These are phyloP conservation scores for Diplodia scrobiculata DNA, from an alignment of 2,329 filamentous ascomycete species.

Conservation along the genomic window DNA sequence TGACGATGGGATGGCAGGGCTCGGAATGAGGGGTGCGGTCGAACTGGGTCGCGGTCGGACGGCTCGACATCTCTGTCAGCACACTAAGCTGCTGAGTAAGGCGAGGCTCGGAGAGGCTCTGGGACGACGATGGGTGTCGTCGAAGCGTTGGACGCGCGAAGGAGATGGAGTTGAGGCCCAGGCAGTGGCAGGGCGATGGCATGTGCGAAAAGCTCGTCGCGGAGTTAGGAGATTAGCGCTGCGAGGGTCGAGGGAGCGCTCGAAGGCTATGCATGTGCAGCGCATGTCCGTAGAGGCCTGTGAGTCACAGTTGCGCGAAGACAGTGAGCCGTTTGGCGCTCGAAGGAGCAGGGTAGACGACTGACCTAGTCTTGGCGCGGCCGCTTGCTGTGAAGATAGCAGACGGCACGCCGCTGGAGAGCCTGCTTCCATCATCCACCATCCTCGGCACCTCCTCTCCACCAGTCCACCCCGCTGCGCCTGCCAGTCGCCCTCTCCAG, in stretches of 20 bases:
- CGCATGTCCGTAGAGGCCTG: slow-evolving; percentile 7
- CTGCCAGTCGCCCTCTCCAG: not conserved
- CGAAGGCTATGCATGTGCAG: slow-evolving; percentile 8
- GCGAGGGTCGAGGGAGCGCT: not conserved
- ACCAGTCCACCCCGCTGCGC: not conserved
- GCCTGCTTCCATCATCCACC: slow-evolving; percentile 1
- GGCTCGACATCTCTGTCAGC: slow-evolving; percentile 14
- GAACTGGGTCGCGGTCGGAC: not conserved
- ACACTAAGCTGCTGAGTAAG: slow-evolving; percentile 18
- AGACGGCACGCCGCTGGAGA: slow-evolving; percentile 9
- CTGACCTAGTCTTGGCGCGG: slow-evolving; percentile 21
- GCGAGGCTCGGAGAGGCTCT: slow-evolving; percentile 3
- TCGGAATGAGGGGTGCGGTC: slow-evolving; percentile 18
- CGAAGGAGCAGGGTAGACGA: slow-evolving; percentile 16
- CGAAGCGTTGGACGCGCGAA: not conserved
- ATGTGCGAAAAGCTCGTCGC: slow-evolving; percentile 17
- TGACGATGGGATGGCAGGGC: slow-evolving; percentile 6
- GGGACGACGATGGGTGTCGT: not conserved
- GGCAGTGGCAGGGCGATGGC: slow-evolving; percentile 2
- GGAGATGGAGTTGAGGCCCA: not conserved
- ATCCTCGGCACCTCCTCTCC: slow-evolving; percentile 3
- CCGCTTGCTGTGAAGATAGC: slow-evolving; percentile 26
- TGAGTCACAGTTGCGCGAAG: slow-evolving; percentile 13
- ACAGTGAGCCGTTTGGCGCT: slow-evolving; percentile 5
- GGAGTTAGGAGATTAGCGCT: slow-evolving; percentile 24